Evolutionary conservation across 768 basidiomycete genomes (phyloP).

Genomic region (Daedaleopsis nitida): DNA sequence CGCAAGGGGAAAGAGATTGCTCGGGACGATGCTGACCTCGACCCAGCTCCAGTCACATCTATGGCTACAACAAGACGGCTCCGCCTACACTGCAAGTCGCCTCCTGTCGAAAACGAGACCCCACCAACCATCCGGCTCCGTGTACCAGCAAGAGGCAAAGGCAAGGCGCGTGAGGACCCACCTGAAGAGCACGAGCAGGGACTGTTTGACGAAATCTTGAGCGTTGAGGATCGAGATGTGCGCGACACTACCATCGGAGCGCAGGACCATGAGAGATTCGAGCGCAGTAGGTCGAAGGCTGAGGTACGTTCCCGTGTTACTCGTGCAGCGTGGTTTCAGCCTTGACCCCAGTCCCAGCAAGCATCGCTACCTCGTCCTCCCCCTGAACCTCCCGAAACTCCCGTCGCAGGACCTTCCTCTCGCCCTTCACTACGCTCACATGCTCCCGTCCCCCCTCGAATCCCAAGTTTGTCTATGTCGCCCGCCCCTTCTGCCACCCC

Average conservation of each 20-base stretch:
- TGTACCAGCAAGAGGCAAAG: conserved; percentile 63
- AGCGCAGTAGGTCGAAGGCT: conserved; percentile 66
- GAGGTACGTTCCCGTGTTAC: conserved; percentile 55
- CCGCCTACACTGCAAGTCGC: conserved; percentile 46
- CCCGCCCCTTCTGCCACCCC: conserved; percentile 37
- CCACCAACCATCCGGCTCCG: conserved; percentile 51
- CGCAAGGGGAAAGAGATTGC: conserved; percentile 28
- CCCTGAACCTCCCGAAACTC: conserved; percentile 38
- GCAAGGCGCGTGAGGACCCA: conserved; percentile 59
- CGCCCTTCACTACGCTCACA: conserved; percentile 64
- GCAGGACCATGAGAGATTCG: conserved; percentile 70
- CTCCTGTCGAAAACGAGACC: conserved; percentile 26
- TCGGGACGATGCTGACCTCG: conserved; percentile 27
- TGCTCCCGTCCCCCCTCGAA: conserved; percentile 30
- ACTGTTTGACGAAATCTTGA: conserved; percentile 85
- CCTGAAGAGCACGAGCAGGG: conserved; percentile 57
- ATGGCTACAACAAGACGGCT: conserved; percentile 42
- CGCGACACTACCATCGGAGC: conserved; percentile 62
- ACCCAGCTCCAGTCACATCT: conserved; percentile 14
- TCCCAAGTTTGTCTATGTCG: conserved; percentile 43
- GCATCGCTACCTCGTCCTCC: conserved; percentile 40
- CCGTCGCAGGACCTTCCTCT: conserved; percentile 57
- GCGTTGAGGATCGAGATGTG: conserved; percentile 68
- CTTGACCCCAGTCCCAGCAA: conserved; percentile 15
- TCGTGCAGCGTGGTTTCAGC: background rate